Conservation (phyloP, 1,139 yeast species). For the Pichia sp. region DNA sequence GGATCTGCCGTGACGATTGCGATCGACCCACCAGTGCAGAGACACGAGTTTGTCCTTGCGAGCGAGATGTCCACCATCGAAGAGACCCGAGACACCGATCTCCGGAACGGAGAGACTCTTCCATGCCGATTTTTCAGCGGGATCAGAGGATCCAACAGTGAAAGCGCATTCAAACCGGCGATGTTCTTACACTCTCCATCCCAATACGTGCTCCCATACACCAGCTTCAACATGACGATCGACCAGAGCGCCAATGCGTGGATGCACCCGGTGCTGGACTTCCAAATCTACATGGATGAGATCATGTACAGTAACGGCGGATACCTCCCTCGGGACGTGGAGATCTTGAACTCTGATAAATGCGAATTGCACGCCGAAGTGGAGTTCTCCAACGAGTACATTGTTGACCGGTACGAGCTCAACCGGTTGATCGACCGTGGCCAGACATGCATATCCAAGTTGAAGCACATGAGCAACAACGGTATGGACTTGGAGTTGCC, state of each 20-base stretch:
- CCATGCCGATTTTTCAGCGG: conserved; percentile 24
- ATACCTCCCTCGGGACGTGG: conserved; percentile 14
- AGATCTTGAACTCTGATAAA: conserved; percentile 19
- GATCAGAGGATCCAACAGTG: conserved; percentile 11
- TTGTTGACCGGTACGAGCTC: conserved; percentile 30
- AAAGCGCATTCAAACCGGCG: neutral
- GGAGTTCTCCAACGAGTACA: conserved; percentile 25
- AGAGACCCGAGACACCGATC: conserved; percentile 17
- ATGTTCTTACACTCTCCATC: conserved; percentile 4
- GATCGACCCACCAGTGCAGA: neutral
- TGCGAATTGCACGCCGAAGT: conserved; percentile 25
- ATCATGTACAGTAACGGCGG: conserved; percentile 5
- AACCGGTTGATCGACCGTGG: conserved; percentile 2
- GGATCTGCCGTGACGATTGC: neutral
- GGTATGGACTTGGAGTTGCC: conserved; percentile 32
- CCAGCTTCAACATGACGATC: neutral
- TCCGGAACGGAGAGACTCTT: conserved; percentile 10
- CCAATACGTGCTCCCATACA: neutral
- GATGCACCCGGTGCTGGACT: conserved; percentile 5
- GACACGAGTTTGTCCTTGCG: conserved; percentile 23
- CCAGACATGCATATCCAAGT: conserved; percentile 3
- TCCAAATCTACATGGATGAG: neutral
- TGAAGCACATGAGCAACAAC: conserved; percentile 15
- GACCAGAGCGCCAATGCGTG: conserved; percentile 1
- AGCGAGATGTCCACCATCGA: conserved; percentile 14